Base-by-base conservation (phyloP, 2,329 filamentous ascomycete genomes). In the Trichophyton equinum region DNA sequence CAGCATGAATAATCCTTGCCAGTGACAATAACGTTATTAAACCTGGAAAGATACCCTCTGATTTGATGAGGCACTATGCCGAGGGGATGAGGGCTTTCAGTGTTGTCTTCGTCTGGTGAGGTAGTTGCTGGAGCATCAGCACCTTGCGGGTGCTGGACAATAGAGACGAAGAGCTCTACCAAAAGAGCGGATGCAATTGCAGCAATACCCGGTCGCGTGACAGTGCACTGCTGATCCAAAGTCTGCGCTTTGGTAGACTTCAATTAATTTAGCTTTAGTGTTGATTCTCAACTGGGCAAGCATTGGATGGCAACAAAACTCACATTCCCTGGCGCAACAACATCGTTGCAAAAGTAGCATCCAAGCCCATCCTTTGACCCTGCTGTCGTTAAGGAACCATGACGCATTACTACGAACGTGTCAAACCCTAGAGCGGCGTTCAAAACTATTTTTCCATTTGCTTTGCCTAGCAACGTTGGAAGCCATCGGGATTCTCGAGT, bases 281-380 rank as follows among this genome's bases (percentile, higher is more conserved):
- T 38, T 13, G 63, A 1, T 57, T 55, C 47, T 40, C 40, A 30
- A 57, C 13, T 18, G 20, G 38, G 40, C 46, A 53, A 42, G 38
- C 46, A 53, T 9, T 46, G 11, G 47, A 15, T 47, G 13, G 44
- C 59, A 51, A 18, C 9, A n/a, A 47, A 40, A 81, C 87, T 84
- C 77, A 95, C 91, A 76, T 97, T 90, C 64, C 87, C 87, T 22
- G 94, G 94, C 5, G 92, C 89, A 57, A 97, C 92, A 27, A 99
- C 92, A 72, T 99, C 94, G 69, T 95, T 97, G 76, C 94, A 99
- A 74, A 97, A 99, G 73, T 99, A 99, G 75, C 94, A 99, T 8
- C 94, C 94, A 27, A 97, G 79, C 27, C 89, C 84, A 58, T 84
- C 78, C 60, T 83, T 78, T n/a, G 76, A 79, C 9, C 82, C 78